Evolutionary conservation across 148 eudicot genomes (phyloP).

Genomic region (Spergularia marina): DNA sequence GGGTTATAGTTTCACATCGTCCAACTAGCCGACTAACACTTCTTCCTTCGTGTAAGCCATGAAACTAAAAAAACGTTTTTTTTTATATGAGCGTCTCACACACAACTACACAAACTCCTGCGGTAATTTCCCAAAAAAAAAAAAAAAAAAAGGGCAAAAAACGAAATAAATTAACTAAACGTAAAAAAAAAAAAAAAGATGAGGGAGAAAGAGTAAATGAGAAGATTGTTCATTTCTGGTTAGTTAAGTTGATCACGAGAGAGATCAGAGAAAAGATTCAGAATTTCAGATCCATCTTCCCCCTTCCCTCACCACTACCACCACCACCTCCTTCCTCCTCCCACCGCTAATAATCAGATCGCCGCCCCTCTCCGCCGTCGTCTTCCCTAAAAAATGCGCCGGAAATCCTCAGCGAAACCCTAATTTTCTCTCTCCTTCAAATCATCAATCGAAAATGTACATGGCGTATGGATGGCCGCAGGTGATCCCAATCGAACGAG

Average conservation of each 20-base stretch:
- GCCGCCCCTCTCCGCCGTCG: constrained; percentile 14
- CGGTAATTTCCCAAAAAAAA: too few species aligned
- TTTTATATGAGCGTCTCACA: too few species aligned
- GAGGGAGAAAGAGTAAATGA: not conserved
- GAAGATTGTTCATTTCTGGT: not conserved
- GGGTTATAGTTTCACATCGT: too few species aligned
- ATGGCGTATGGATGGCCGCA: constrained; percentile 99
- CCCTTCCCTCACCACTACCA: too few species aligned
- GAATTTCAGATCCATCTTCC: too few species aligned
- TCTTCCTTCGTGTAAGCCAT: too few species aligned
- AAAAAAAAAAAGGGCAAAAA: not conserved
- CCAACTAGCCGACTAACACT: too few species aligned
- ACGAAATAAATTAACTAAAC: too few species aligned
- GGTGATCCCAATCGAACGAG: constrained; percentile 78
- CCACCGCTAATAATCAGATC: constrained; percentile 21
- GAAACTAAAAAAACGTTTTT: too few species aligned
- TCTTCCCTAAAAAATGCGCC: constrained; percentile 24
- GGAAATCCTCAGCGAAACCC: constrained; percentile 22
- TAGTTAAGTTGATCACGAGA: not conserved
- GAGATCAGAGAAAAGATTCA: too few species aligned
- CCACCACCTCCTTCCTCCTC: constrained; percentile 23
- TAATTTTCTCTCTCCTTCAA: constrained; percentile 12
- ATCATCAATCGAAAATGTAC: constrained; percentile 58
- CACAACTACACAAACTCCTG: too few species aligned
- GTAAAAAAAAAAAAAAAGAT: not conserved